Conservation (phyloP, 228 moss, liverwort and hornwort species). For the Sphagnum magellanicum region DNA sequence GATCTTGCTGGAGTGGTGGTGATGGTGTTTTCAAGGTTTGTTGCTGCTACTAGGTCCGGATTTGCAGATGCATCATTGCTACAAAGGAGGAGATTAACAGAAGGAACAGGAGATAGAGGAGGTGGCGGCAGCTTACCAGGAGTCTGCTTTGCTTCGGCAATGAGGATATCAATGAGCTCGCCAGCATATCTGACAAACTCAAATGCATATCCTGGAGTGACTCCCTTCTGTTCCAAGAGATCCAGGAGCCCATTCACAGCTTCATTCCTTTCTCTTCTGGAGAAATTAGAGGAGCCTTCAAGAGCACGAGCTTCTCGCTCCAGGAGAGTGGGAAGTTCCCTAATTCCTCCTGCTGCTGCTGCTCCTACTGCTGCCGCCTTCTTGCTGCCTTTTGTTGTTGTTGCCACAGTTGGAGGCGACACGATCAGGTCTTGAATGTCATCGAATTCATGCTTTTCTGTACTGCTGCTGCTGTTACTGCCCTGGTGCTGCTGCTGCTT, state of each 20-base stretch:
- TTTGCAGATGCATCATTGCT: too few species aligned
- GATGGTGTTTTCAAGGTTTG: neutral
- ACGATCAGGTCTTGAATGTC: constrained; percentile 57
- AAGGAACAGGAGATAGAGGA: too few species aligned
- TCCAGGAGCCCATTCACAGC: constrained; percentile 46
- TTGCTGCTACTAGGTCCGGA: neutral
- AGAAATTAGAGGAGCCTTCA: constrained; percentile 30
- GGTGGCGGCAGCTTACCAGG: constrained; percentile 1
- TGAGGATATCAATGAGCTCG: constrained; percentile 43
- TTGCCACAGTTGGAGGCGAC: constrained; percentile 27
- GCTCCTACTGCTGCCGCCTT: constrained; percentile 5
- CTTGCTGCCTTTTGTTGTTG: neutral
- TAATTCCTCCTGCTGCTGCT: neutral
- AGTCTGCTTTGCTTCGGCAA: constrained; percentile 30
- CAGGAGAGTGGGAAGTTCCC: constrained; percentile 34
- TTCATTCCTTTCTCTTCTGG: constrained; percentile 40
- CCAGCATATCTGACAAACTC: constrained; percentile 55
- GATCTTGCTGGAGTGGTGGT: neutral
- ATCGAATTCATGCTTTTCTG: constrained; percentile 47
- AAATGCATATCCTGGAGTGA: constrained; percentile 51
- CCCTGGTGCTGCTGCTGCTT: neutral
- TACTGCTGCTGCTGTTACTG: neutral
- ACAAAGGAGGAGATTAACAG: too few species aligned
- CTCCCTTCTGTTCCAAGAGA: constrained; percentile 45
- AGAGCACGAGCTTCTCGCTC: constrained; percentile 53